Conservation (phyloP, 1,284 basidiomycete species). For the Ceratobasidium sp. region DNA sequence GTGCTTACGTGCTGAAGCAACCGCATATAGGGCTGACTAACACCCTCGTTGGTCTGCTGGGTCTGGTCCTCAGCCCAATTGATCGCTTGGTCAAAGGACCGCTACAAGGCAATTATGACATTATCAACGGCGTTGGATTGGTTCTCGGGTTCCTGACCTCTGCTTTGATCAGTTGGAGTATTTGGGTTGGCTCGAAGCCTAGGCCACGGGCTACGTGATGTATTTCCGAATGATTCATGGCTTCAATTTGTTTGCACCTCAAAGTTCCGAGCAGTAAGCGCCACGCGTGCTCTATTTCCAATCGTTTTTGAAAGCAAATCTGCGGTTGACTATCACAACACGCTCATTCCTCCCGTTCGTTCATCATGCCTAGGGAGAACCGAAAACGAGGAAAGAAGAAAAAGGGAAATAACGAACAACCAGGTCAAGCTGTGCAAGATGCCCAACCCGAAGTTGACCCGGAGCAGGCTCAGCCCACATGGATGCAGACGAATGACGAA, state of each 20-base stretch:
- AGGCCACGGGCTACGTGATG: neutral
- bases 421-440: slow-evolving; percentile 49
- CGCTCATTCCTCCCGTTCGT: neutral
- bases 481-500: slow-evolving; percentile 46
- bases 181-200: slow-evolving; percentile 20
- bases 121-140: slow-evolving; percentile 54
- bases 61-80: slow-evolving; percentile 56
- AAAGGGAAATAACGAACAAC: slow-evolving; percentile 65
- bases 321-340: slow-evolving; percentile 9
- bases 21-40: slow-evolving; percentile 55
- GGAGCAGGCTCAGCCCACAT: slow-evolving; percentile 30
- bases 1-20: slow-evolving; percentile 39
- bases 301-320: slow-evolving; percentile 27
- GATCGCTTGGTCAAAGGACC: slow-evolving; percentile 56
- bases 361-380: slow-evolving; percentile 78
- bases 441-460: slow-evolving; percentile 60
- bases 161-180: slow-evolving; percentile 50
- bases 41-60: slow-evolving; percentile 58
- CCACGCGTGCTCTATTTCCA: neutral
- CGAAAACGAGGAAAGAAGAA: slow-evolving; percentile 82
- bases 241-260: too few relatives aligned
- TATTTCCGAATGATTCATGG: neutral
- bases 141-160: slow-evolving; percentile 52
- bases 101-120: slow-evolving; percentile 55
- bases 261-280: neutral